phyloP scores from a whole-genome alignment of 768 basidiomycete genomes.

The Lactifluus subvellereus region DNA sequence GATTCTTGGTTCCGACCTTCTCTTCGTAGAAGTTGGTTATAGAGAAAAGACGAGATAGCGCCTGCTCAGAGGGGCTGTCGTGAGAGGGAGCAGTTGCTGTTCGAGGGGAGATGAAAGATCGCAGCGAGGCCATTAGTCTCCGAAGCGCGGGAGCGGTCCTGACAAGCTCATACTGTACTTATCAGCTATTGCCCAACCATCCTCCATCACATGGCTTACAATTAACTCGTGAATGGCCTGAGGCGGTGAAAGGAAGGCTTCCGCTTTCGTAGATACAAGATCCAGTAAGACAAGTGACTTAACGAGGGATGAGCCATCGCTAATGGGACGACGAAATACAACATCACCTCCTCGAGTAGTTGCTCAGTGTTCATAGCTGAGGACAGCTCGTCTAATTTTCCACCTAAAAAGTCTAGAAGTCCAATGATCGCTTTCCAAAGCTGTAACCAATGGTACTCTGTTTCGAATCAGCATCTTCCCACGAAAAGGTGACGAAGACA shows the following conservation, averaged over 20 bases:
- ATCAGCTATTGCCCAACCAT: neutral
- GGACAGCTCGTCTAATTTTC: conserved; percentile 47
- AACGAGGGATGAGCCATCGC: neutral
- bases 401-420: conserved; percentile 49
- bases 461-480: neutral
- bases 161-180: conserved; percentile 56
- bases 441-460: conserved; percentile 64
- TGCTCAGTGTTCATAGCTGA: conserved; percentile 49
- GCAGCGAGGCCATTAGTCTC: conserved; percentile 43
- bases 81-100: conserved; percentile 28
- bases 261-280: conserved; percentile 45
- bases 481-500: conserved; percentile 17
- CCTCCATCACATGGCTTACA: conserved; percentile 36
- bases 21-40: conserved; percentile 49
- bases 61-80: conserved; percentile 34
- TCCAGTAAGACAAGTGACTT: conserved; percentile 53
- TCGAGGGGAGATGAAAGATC: conserved; percentile 25
- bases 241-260: conserved; percentile 49
- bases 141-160: conserved; percentile 46
- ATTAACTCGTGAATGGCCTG: conserved; percentile 53
- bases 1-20: conserved; percentile 41
- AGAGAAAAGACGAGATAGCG: conserved; percentile 39
- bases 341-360: conserved; percentile 50
- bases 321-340: neutral
- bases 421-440: conserved; percentile 55